A percentile compares a stretch with the other conserved stretches of the same genome.
Evolutionary conservation across 2,329 filamentous ascomycete genomes (phyloP).

Genomic region (Tolypocladium ovalisporum): DNA sequence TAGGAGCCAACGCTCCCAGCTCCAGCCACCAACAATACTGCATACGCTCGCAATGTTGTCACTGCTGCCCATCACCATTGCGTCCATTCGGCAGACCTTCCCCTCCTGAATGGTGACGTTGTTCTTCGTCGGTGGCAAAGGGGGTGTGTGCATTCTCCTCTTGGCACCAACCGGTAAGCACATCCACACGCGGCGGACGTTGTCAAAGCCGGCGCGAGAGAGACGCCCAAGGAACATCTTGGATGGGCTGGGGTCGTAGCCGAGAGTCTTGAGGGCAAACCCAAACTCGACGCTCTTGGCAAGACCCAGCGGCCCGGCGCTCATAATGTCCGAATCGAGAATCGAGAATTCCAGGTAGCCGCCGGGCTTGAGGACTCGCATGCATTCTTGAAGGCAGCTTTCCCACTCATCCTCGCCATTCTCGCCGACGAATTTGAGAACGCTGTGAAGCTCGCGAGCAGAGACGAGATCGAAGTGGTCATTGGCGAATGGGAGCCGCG

Average conservation of each 20-base stretch:
- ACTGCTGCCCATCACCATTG: slow-evolving; percentile 55
- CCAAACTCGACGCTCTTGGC: slow-evolving; percentile 87
- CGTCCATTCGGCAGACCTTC: slow-evolving; percentile 45
- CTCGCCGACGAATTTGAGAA: slow-evolving; percentile 63
- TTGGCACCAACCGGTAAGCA: slow-evolving; percentile 68
- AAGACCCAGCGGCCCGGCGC: slow-evolving; percentile 66
- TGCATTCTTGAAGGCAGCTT: slow-evolving; percentile 71
- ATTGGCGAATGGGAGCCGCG: slow-evolving; percentile 73
- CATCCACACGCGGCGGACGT: slow-evolving; percentile 77
- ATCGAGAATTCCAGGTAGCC: slow-evolving; percentile 87
- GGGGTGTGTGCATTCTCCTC: slow-evolving; percentile 17
- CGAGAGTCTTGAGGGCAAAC: slow-evolving; percentile 77
- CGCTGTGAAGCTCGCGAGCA: slow-evolving; percentile 72
- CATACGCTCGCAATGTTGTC: slow-evolving; percentile 63
- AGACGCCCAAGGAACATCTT: slow-evolving; percentile 71
- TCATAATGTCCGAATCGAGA: slow-evolving; percentile 83
- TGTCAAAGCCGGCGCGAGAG: slow-evolving; percentile 63
- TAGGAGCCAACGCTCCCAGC: slow-evolving; percentile 94
- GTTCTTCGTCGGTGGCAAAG: slow-evolving; percentile 20
- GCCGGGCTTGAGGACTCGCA: slow-evolving; percentile 84
- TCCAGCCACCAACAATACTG: slow-evolving; percentile 75
- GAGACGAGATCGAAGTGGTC: slow-evolving; percentile 87
- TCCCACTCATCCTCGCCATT: slow-evolving; percentile 79
- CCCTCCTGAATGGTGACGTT: slow-evolving; percentile 26
- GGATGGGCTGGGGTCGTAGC: slow-evolving; percentile 79